A percentile compares a stretch with the other conserved stretches of the same genome.
phyloP scores from a whole-genome alignment of 257 asterid genomes.

The Solanum etuberosum region DNA sequence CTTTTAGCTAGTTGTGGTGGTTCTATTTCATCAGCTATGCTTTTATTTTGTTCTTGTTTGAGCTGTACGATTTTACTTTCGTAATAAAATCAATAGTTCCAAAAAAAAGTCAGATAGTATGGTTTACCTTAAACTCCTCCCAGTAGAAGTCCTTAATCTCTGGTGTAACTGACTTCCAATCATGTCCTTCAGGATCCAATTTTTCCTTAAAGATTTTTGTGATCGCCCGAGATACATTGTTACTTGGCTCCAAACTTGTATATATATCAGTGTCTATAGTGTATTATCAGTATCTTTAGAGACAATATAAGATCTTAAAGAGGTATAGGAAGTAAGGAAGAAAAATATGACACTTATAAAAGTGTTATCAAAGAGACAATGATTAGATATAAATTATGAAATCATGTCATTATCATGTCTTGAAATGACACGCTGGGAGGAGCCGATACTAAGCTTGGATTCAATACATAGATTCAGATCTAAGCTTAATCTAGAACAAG shows the following conservation, averaged over 20 bases:
- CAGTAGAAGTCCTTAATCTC: neutral
- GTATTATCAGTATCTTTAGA: neutral
- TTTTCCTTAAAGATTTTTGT: neutral
- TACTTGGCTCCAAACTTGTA: neutral
- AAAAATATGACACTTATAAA: neutral
- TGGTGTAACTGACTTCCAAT: neutral
- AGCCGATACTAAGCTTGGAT: no score
- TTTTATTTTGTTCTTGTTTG: neutral
- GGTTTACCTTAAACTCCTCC: neutral
- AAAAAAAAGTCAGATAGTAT: neutral
- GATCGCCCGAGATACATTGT: neutral
- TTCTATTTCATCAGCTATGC: neutral
- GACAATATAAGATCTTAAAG: neutral
- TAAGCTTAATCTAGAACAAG: no score
- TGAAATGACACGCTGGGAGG: neutral
- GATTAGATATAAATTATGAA: neutral
- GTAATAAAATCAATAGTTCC: neutral
- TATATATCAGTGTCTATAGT: neutral
- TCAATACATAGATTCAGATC: no score
- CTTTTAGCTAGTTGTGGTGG: neutral
- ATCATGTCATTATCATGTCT: neutral
- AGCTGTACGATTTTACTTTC: neutral
- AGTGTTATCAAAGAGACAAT: neutral
- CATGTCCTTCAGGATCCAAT: neutral
- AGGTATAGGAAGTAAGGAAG: neutral